Conservation (phyloP, 768 basidiomycete genomes). For the Lactarius pseudohatsudake region DNA sequence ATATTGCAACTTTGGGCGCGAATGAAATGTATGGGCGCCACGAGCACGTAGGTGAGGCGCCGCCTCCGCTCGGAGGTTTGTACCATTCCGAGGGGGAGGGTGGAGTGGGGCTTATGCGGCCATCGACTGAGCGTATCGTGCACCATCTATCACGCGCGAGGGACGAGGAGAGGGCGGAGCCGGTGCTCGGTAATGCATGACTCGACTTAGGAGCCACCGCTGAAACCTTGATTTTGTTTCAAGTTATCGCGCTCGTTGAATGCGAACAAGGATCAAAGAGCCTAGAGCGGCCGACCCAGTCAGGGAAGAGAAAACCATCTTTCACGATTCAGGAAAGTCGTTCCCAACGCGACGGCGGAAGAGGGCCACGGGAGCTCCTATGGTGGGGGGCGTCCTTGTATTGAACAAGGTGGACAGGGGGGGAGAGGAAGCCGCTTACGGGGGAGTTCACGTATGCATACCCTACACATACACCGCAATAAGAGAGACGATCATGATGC, state of each 20-base stretch:
- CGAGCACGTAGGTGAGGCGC: neutral
- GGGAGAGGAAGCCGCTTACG: neutral
- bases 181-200: neutral
- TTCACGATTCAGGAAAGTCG: neutral
- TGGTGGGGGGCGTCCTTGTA: neutral
- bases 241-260: neutral
- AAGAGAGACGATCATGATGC: slow-evolving; percentile 5
- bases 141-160: neutral
- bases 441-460: neutral
- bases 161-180: neutral
- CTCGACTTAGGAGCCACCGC: neutral
- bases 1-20: neutral
- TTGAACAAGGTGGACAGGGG: neutral
- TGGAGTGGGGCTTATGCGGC: neutral
- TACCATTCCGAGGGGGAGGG: neutral
- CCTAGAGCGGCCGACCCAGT: neutral
- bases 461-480: slow-evolving; percentile 8
- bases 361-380: neutral
- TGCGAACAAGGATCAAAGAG: slow-evolving; percentile 1
- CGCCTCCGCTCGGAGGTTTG: slow-evolving; percentile 1
- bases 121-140: neutral
- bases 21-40: neutral
- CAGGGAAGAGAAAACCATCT: neutral
- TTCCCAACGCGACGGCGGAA: slow-evolving; percentile 12
- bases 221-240: slow-evolving; percentile 15